A percentile compares a stretch with the other conserved stretches of the same genome.
phyloP scores from a whole-genome alignment of 2,329 filamentous ascomycete genomes.

The Bipolaris victoriae region DNA sequence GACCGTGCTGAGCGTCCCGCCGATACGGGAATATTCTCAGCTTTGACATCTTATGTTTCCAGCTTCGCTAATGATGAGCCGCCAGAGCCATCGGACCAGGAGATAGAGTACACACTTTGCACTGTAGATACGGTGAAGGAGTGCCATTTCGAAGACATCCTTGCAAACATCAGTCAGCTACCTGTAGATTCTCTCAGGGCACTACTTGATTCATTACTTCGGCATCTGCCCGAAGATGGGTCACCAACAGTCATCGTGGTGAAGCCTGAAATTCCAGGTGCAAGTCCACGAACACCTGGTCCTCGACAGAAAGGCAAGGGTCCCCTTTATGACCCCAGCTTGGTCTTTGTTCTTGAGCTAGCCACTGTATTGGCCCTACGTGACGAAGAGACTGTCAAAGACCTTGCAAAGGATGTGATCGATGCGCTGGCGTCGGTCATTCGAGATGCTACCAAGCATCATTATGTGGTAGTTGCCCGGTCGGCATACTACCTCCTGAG shows the following conservation, averaged over 20 bases:
- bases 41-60: slow-evolving; percentile 96
- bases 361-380: slow-evolving; percentile 81
- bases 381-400: slow-evolving; percentile 73
- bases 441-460: slow-evolving; percentile 77
- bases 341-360: slow-evolving; percentile 90
- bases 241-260: slow-evolving; percentile 83
- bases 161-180: slow-evolving; percentile 78
- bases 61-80: slow-evolving; percentile 98
- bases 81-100: slow-evolving; percentile 95
- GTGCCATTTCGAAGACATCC: slow-evolving; percentile 81
- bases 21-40: slow-evolving; percentile 88
- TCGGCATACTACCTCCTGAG: slow-evolving; percentile 86
- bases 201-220: slow-evolving; percentile 75
- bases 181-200: slow-evolving; percentile 64
- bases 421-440: slow-evolving; percentile 81
- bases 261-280: slow-evolving; percentile 78
- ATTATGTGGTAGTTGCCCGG: slow-evolving; percentile 82
- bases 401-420: slow-evolving; percentile 79
- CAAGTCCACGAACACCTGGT: slow-evolving; percentile 65
- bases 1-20: slow-evolving; percentile 79
- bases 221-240: slow-evolving; percentile 85
- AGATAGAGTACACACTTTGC: slow-evolving; percentile 92
- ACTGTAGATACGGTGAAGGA: slow-evolving; percentile 93
- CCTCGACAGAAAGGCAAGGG: slow-evolving; percentile 62
- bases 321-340: slow-evolving; percentile 79